Evolutionary conservation across 2,329 filamentous ascomycete species (phyloP), one percentile per base, ranked within the genome.

Genomic region (Cytospora piceae): DNA sequence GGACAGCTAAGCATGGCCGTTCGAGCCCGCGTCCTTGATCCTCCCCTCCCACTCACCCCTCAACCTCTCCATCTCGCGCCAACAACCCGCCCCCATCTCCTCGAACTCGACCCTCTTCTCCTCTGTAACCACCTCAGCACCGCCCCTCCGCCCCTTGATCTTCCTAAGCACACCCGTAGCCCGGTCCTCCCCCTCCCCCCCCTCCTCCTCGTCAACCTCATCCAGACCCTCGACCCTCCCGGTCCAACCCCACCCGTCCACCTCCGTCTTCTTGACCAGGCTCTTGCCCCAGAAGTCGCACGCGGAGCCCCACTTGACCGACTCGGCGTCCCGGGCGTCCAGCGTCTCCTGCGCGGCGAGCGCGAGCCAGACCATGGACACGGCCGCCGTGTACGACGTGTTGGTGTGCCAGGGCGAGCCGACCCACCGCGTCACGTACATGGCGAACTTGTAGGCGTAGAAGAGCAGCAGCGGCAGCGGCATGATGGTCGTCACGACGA

Each of bases 371-470:
- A 90, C 89, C 6, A 92, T 85, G 0, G 93, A 87, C 57, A 84
- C 85, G 9, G 94, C 92, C 52, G 90, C 94, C 24, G 85, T 84
- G 79, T 97, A 96, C 0, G 89, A 83, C n/a, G 84, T 84, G 58
- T 92, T 83, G 0, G 86, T 83, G 76, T 98, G 94, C 95, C 95
- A 99, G 14, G 91, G 91, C 3, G 92, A 96, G 58, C 95, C 95
- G 31, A 93, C 75, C 80, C 85, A 88, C 69, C 94, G 91, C 17
- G 87, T 87, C 20, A 96, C 53, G 75, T 88, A 89, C 74, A 96
- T 89, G 4, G 85, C 80, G 24, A 85, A 73, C 59, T 86, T 77
- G 85, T 95, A 95, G 67, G 84, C 81, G 75, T 87, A 89, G 69
- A 87, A 85, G 67, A 97, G 82, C 69, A 93, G 81, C 70, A 84